Evolutionary conservation across 2,329 filamentous ascomycete genomes (phyloP).

Genomic region (Cladosporium sp.): DNA sequence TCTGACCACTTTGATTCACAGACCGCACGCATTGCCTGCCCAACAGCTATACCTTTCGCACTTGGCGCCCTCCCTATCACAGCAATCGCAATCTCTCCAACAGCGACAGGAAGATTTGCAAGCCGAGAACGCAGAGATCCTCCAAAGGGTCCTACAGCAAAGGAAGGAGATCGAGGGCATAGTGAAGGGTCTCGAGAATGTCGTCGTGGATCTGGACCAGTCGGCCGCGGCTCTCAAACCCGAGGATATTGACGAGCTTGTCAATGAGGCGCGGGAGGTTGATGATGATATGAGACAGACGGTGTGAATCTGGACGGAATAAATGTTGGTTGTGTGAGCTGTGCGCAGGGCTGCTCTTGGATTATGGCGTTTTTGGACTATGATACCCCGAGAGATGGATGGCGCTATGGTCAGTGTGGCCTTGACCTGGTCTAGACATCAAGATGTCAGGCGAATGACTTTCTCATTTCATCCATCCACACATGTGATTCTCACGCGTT

Average conservation of each 20-base stretch:
- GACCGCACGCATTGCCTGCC: slow-evolving; percentile 55
- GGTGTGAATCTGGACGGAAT: slow-evolving; percentile 12
- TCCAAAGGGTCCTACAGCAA: slow-evolving; percentile 49
- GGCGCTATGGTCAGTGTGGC: too few species aligned
- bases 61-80: slow-evolving; percentile 51
- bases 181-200: slow-evolving; percentile 50
- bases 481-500: too few species aligned
- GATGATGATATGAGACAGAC: slow-evolving; percentile 25
- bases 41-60: slow-evolving; percentile 55
- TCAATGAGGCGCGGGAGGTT: slow-evolving; percentile 26
- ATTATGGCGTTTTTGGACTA: slow-evolving; percentile 6
- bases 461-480: too few species aligned
- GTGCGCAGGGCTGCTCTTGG: neutral
- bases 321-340: neutral
- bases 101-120: slow-evolving; percentile 47
- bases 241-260: slow-evolving; percentile 25
- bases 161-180: slow-evolving; percentile 54
- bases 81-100: slow-evolving; percentile 46
- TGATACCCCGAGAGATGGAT: slow-evolving; percentile 4
- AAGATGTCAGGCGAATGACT: too few species aligned
- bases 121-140: slow-evolving; percentile 49
- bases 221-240: slow-evolving; percentile 37
- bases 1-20: slow-evolving; percentile 24
- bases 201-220: slow-evolving; percentile 54
- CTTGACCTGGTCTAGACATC: too few species aligned